These are phyloP conservation scores for Panaeolus papilionaceus DNA, from an alignment of 768 basidiomycete species.

Conservation along the genomic window DNA sequence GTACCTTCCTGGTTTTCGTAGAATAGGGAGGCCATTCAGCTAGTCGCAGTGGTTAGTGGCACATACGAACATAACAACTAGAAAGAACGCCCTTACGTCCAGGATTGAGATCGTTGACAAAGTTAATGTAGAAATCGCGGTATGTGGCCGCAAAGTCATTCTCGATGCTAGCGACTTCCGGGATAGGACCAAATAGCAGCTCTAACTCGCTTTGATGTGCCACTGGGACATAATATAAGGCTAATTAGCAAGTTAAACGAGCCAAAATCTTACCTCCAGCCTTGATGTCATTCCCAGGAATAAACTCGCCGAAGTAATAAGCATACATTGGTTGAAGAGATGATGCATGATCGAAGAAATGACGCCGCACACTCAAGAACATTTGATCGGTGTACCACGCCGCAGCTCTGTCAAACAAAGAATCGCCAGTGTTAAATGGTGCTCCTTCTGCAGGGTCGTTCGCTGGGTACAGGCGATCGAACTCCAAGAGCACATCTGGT, in stretches of 20 bases:
- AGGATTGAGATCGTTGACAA: conserved; percentile 47
- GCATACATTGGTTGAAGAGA: conserved; percentile 53
- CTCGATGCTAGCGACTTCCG: not conserved
- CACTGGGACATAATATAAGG: not conserved
- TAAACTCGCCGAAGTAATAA: conserved; percentile 62
- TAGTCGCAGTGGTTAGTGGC: conserved; percentile 23
- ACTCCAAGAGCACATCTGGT: conserved; percentile 41
- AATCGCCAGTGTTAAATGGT: conserved; percentile 64
- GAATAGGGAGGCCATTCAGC: conserved; percentile 56
- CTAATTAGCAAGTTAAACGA: not conserved
- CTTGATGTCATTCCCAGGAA: conserved; percentile 55
- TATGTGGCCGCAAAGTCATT: not conserved
- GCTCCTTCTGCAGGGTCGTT: conserved; percentile 54
- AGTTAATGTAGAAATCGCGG: conserved; percentile 4
- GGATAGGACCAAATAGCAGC: not conserved
- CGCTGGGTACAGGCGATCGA: conserved; percentile 50
- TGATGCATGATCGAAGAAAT: conserved; percentile 57
- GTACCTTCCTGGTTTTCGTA: conserved; percentile 37
- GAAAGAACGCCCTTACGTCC: conserved; percentile 45
- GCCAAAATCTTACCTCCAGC: conserved; percentile 47
- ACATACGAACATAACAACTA: too few relatives aligned
- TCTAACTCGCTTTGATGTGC: not conserved
- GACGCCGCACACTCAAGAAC: conserved; percentile 56
- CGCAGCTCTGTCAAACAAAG: conserved; percentile 59
- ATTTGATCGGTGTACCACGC: conserved; percentile 67